Evolutionary conservation across 352 stramenopile species (phyloP), one percentile per base, ranked within the genome.

Genomic region (Pythium chondricola): DNA sequence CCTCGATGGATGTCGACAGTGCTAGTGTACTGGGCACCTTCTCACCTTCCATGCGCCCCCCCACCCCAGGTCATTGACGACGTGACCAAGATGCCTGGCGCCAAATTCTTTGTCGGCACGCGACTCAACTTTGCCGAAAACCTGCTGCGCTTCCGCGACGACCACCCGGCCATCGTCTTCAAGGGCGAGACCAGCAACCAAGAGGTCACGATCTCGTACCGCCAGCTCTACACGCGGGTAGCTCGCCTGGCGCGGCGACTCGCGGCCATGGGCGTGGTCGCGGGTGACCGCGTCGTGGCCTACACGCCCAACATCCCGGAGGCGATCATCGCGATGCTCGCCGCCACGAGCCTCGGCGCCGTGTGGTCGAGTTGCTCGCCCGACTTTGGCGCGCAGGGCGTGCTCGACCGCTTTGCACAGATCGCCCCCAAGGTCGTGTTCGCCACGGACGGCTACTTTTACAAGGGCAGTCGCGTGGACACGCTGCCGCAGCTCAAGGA

Each of bases 311-410:
- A 84, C 46, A 71, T 83, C 16, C 74, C 78, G 1, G 78, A 89
- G n/a, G 63, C 71, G 30, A 80, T 86, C 54, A 43, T 89, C 21
- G 78, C 65, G 3, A 89, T 89, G 78, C 67, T 89, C 17, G 78
- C 78, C 6, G 67, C 78, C 10, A 87, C 77, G 32, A 88, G 67
- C 42, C 53, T 89, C 26, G 77, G 74, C 6, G 78, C 73, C 9
- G 67, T 86, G 20, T 89, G 69, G 71, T 89, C 78, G 26, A 88
- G 73, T 44, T 95, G 83, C 62, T 95, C 83, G 17, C 81, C 83
- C 7, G 83, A 95, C 54, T 95, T 95, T 52, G 83, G 83, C n/a
- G 68, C 82, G 5, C 68, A 85, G 44, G 83, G 83, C 4, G 77
- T 95, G 22, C 59, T 88, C 16, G 83, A 95, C 51, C 69, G 83